These are phyloP conservation scores for Erigeron canadensis DNA, from an alignment of 129 eudicot genomes.

Conservation along the genomic window DNA sequence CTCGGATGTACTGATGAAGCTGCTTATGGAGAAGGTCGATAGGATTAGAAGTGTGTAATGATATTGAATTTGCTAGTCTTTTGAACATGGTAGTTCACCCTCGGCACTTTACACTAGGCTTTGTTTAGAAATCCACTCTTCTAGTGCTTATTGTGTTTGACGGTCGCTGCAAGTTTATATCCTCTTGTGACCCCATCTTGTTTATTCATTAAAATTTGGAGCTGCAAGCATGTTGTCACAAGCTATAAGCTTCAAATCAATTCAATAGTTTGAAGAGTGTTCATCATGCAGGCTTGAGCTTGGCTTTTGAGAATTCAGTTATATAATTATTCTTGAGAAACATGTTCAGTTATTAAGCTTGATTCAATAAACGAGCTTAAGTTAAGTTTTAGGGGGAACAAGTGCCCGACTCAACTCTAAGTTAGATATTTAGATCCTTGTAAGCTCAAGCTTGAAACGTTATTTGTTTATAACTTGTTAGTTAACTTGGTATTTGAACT, in stretches of 20 bases:
- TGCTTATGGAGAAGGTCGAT: constrained; percentile 9
- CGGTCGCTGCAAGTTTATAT: not conserved
- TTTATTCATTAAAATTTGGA: no score
- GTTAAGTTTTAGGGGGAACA: no score
- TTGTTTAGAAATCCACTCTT: not conserved
- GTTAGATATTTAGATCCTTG: no score
- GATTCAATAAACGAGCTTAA: no score
- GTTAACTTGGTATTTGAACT: no score
- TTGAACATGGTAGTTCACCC: not conserved
- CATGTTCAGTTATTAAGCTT: not conserved
- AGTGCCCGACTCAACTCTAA: no score
- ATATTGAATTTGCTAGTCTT: constrained; percentile 19
- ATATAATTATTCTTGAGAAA: not conserved
- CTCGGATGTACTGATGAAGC: constrained; percentile 26
- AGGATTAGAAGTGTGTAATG: constrained; percentile 32
- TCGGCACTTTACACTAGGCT: not conserved
- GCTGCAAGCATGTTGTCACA: no score
- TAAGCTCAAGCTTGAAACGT: no score
- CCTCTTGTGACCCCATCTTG: not conserved
- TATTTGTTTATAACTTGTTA: no score
- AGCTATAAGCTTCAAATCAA: not conserved
- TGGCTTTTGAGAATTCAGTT: not conserved
- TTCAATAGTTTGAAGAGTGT: not conserved
- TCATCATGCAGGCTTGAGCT: not conserved
- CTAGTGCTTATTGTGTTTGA: not conserved